Evolutionary conservation across 495 filamentous ascomycete genomes (phyloP), one percentile per base, ranked within the genome.

Genomic region (Penicillium manginii): DNA sequence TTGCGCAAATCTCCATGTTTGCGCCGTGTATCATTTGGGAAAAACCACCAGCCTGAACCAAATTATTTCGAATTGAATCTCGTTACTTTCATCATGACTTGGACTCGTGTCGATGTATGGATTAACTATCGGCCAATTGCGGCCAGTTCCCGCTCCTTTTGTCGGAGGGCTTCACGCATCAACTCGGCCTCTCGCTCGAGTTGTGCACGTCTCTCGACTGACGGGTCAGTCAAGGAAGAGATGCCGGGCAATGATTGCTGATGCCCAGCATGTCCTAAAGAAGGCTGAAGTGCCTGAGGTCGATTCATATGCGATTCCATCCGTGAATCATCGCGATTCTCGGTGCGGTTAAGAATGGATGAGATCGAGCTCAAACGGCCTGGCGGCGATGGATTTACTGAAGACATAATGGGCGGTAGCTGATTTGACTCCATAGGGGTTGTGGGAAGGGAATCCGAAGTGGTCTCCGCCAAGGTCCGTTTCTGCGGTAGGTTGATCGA

Each of bases 91-190:
- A 58, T 70, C 53, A 68, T 55, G 50, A 52, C 46, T 50, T 50
- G 62, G 46, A 45, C 50, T 32, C 54, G 31, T 56, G 15, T 57
- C 40, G 33, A 29, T n/a, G 35, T 29, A 29, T 29, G 26, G 9
- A 29, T 29, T 29, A 19, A 58, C 54, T 63, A 69, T 29, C 72
- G 68, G 50, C 73, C 81, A 61, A 92, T 70, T 63, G 88, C 88
- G 23, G 88, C 88, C 55, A 96, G 71, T 56, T 96, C 91, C 51
- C 86, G 81, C 71, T 96, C 91, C 67, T 91, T 93, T 21, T 84
- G 85, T 18, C 83, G 81, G 35, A 97, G 73, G 66, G 88, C 76
- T 64, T 89, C 85, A 31, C 90, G 82, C 83, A 96, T 93, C 55
- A 80, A 77, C 66, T 93, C 88, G 0, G 88, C 84, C 72, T 97